A percentile compares a stretch with the other conserved stretches of the same genome.
Evolutionary conservation across 768 basidiomycete genomes (phyloP).

Genomic region (Agrocybe praecox): DNA sequence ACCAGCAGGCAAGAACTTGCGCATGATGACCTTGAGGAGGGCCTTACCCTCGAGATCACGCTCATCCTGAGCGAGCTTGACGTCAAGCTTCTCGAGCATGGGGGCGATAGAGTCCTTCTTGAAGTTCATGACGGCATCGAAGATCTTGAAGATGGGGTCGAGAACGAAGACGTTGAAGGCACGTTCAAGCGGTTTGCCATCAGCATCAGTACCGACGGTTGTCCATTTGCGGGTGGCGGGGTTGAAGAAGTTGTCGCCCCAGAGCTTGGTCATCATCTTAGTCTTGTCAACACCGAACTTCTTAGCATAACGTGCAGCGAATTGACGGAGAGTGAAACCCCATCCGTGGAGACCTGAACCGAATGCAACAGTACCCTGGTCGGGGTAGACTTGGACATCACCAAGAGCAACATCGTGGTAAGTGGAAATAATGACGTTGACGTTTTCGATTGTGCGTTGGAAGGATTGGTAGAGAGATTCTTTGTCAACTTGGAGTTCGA

Average conservation of each 20-base stretch:
- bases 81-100: slow-evolving; percentile 96
- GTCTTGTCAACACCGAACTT: slow-evolving; percentile 99
- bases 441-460: slow-evolving; percentile 94
- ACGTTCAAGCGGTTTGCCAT: slow-evolving; percentile 94
- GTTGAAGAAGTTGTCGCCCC: slow-evolving; percentile 99
- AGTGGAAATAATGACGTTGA: slow-evolving; percentile 98
- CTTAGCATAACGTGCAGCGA: slow-evolving; percentile 92
- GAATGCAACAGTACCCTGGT: slow-evolving; percentile 97
- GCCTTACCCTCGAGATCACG: slow-evolving; percentile 93
- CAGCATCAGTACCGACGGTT: slow-evolving; percentile 69
- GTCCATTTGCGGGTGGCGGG: slow-evolving; percentile 96
- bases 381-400: slow-evolving; percentile 99
- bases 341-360: slow-evolving; percentile 99
- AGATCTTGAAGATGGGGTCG: slow-evolving; percentile 98
- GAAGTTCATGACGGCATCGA: slow-evolving; percentile 99
- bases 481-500: slow-evolving; percentile 97
- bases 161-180: slow-evolving; percentile 99
- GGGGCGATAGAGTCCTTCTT: slow-evolving; percentile 85
- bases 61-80: slow-evolving; percentile 87
- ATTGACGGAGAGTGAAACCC: slow-evolving; percentile 99
- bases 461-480: slow-evolving; percentile 98
- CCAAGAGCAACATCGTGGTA: slow-evolving; percentile 94
- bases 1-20: slow-evolving; percentile 99
- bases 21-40: slow-evolving; percentile 97
- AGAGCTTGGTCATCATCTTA: slow-evolving; percentile 97